A percentile compares a stretch with the other conserved stretches of the same genome.
Conservation (phyloP, 768 basidiomycete genomes). For the Trametes cubensis region DNA sequence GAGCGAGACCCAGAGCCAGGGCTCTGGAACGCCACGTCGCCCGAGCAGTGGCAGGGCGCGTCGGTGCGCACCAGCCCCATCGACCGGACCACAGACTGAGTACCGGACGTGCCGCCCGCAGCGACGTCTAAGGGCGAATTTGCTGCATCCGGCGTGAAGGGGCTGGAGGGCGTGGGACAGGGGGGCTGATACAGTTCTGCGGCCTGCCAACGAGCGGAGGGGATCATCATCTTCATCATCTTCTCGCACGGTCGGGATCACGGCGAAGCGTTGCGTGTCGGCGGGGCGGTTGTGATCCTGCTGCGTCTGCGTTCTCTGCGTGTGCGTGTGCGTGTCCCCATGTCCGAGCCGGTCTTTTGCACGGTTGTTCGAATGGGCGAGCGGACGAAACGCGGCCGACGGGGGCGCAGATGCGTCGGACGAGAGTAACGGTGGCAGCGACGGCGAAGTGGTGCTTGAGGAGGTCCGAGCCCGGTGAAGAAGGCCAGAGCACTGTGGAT, state of each 20-base stretch:
- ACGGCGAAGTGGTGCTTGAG: too few relatives aligned
- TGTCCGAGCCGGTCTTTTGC: not conserved
- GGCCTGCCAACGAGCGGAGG: not conserved
- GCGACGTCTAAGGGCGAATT: too few relatives aligned
- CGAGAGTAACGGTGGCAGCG: too few relatives aligned
- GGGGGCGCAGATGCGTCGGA: not conserved
- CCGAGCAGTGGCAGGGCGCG: constrained; percentile 4
- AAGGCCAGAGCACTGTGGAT: too few relatives aligned
- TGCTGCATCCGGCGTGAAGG: too few relatives aligned
- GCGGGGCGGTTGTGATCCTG: not conserved
- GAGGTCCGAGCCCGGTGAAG: too few relatives aligned
- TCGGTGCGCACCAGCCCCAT: too few relatives aligned
- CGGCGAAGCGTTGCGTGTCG: not conserved
- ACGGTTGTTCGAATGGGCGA: not conserved
- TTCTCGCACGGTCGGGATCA: not conserved
- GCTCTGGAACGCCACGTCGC: not conserved
- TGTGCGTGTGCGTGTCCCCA: not conserved
- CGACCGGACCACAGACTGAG: too few relatives aligned
- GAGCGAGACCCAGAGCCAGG: too few relatives aligned
- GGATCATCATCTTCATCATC: not conserved
- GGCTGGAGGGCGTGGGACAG: constrained; percentile 5
- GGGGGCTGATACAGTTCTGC: not conserved
- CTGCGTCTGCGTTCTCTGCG: not conserved
- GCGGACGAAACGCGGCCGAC: not conserved
- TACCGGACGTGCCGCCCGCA: too few relatives aligned